Evolutionary conservation across 768 basidiomycete genomes (phyloP).

Genomic region (Leccinum boreale): DNA sequence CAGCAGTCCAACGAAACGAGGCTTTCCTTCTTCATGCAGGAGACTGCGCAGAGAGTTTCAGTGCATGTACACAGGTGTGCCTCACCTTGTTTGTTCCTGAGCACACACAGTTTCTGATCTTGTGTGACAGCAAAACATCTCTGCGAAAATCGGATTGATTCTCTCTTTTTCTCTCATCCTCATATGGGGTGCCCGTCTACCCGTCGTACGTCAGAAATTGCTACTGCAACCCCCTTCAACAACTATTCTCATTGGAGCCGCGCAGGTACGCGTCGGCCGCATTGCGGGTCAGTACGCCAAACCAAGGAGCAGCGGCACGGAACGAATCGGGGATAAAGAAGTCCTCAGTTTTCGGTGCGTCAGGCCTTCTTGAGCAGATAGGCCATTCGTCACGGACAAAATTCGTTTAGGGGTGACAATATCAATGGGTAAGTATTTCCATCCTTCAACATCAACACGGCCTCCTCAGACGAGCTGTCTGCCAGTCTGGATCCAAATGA

Average conservation of each 20-base stretch:
- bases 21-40: constrained; percentile 96
- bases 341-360: constrained; percentile 84
- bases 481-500: constrained; percentile 62
- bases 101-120: constrained; percentile 3
- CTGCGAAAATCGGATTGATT: constrained; percentile 85
- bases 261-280: constrained; percentile 75
- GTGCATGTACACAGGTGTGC: constrained; percentile 81
- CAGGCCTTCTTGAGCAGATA: neutral
- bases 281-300: constrained; percentile 98
- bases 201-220: constrained; percentile 61
- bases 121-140: constrained; percentile 68
- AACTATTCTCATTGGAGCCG: constrained; percentile 2
- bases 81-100: constrained; percentile 5
- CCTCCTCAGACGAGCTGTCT: neutral
- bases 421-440: constrained; percentile 71
- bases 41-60: constrained; percentile 96
- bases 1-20: constrained; percentile 79
- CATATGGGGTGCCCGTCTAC: constrained; percentile 88
- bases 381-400: neutral
- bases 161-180: constrained; percentile 94
- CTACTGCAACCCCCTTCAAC: neutral
- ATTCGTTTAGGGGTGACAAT: constrained; percentile 79
- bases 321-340: constrained; percentile 70
- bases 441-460: neutral
- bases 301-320: constrained; percentile 81